Percentiles rank a stretch among this genome's conserved stretches.
These are phyloP conservation scores for Jatropha multifida DNA, from an alignment of 441 rosid genomes.

Conservation along the genomic window DNA sequence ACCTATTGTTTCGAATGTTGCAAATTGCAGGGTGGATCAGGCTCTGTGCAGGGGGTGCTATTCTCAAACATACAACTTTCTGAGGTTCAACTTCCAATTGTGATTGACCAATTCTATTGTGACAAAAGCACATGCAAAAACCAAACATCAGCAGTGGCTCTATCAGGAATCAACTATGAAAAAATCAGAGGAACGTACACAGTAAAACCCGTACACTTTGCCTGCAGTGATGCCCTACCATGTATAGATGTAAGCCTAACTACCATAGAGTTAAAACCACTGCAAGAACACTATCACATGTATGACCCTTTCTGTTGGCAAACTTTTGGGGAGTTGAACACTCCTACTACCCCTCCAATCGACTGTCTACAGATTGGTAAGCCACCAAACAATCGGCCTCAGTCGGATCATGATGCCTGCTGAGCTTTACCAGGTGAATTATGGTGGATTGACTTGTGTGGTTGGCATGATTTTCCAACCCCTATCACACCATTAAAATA, in stretches of 20 bases:
- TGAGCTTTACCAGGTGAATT: slow-evolving; percentile 34
- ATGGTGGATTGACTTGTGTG: slow-evolving; percentile 49
- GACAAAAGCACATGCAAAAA: slow-evolving; percentile 74
- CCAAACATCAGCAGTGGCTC: slow-evolving; percentile 84
- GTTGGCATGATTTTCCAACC: slow-evolving; percentile 49
- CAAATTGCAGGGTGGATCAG: slow-evolving; percentile 82
- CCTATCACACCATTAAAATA: slow-evolving; percentile 46
- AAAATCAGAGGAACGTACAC: slow-evolving; percentile 87
- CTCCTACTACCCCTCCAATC: slow-evolving; percentile 77
- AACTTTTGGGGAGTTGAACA: slow-evolving; percentile 73
- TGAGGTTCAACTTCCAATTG: slow-evolving; percentile 82
- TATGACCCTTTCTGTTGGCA: slow-evolving; percentile 85
- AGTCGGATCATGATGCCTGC: slow-evolving; percentile 57
- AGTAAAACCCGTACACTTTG: slow-evolving; percentile 75
- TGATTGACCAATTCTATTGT: slow-evolving; percentile 93
- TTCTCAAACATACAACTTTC: slow-evolving; percentile 94
- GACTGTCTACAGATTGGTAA: slow-evolving; percentile 75
- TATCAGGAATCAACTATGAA: slow-evolving; percentile 83
- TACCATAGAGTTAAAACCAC: slow-evolving; percentile 61
- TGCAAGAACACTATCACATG: slow-evolving; percentile 55
- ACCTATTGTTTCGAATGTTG: slow-evolving; percentile 20
- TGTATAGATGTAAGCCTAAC: slow-evolving; percentile 69
- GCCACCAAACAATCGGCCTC: slow-evolving; percentile 60
- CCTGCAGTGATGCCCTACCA: slow-evolving; percentile 88
- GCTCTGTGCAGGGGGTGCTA: slow-evolving; percentile 73